Conservation (phyloP, 306 rosid genomes). For the Nissolia schottii region DNA sequence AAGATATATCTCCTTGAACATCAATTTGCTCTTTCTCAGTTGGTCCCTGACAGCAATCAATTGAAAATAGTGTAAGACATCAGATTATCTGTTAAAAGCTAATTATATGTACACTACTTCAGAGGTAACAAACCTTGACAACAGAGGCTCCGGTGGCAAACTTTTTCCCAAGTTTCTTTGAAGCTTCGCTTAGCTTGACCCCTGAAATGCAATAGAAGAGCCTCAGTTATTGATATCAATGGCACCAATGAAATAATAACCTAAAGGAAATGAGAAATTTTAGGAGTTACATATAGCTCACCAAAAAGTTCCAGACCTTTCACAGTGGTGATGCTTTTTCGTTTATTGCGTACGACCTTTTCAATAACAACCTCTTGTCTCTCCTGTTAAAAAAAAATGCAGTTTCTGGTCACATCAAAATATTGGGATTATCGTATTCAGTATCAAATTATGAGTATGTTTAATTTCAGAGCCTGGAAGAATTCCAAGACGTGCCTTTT, state of each 20-base stretch:
- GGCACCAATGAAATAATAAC: neutral
- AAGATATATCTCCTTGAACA: conserved; percentile 77
- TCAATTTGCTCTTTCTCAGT: conserved; percentile 83
- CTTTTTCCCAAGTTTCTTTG: conserved; percentile 96
- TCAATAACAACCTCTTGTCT: conserved; percentile 87
- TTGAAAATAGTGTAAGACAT: conserved; percentile 3
- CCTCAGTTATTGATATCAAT: neutral
- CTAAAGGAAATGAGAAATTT: neutral
- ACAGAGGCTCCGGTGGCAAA: conserved; percentile 99
- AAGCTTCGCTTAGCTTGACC: conserved; percentile 94
- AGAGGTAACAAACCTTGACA: conserved; percentile 66
- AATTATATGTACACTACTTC: neutral
- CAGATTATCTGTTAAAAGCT: neutral
- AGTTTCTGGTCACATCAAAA: conserved; percentile 8
- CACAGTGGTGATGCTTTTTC: conserved; percentile 89
- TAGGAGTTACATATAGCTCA: conserved; percentile 53
- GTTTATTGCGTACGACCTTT: conserved; percentile 84
- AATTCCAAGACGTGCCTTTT: conserved; percentile 47
- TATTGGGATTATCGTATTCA: neutral
- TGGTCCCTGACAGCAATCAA: conserved; percentile 59
- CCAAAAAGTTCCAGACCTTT: conserved; percentile 96
- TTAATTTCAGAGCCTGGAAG: neutral
- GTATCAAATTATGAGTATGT: neutral
- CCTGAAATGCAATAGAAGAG: conserved; percentile 40
- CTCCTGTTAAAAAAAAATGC: conserved; percentile 55